Percentiles rank a stretch among this genome's conserved stretches.
phyloP scores from a whole-genome alignment of 228 moss, liverwort and hornwort species.

The Sphagnum magellanicum region DNA sequence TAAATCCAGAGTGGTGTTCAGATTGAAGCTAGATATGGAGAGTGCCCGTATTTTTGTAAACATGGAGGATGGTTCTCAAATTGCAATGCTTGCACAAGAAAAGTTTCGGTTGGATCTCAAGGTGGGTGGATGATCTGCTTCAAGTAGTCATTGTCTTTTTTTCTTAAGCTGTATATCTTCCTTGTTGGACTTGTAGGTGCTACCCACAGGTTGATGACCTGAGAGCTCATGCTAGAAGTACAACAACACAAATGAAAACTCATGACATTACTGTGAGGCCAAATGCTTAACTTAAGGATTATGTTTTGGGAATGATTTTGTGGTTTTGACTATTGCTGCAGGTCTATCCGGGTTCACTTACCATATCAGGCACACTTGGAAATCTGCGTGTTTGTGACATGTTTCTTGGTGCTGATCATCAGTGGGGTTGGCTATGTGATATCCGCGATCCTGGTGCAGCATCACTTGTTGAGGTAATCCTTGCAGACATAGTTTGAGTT shows the following conservation, averaged over 20 bases:
- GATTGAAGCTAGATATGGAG: slow-evolving; percentile 80
- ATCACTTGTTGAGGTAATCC: slow-evolving; percentile 82
- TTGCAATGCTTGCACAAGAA: slow-evolving; percentile 86
- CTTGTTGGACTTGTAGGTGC: not conserved
- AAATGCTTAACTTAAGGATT: no score
- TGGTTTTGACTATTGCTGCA: slow-evolving; percentile 9
- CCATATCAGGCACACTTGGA: slow-evolving; percentile 65
- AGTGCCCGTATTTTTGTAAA: slow-evolving; percentile 87
- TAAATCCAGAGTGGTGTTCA: slow-evolving; percentile 82
- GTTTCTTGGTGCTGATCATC: slow-evolving; percentile 84
- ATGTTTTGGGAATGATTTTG: no score
- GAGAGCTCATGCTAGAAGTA: not conserved
- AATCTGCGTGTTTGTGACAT: slow-evolving; percentile 85
- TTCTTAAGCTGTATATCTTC: not conserved
- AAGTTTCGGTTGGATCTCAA: slow-evolving; percentile 74
- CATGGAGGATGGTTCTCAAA: slow-evolving; percentile 86
- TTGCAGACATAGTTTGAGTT: not conserved
- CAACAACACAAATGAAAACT: not conserved
- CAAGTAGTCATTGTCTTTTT: not conserved
- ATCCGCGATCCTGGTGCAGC: slow-evolving; percentile 88
- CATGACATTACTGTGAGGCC: no score
- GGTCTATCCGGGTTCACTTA: slow-evolving; percentile 89
- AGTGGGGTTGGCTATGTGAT: slow-evolving; percentile 93
- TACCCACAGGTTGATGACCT: not conserved
- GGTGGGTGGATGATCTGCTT: slow-evolving; percentile 20